Evolutionary conservation across 139 green algal genomes (phyloP).

Genomic region (Dunaliella primolecta): DNA sequence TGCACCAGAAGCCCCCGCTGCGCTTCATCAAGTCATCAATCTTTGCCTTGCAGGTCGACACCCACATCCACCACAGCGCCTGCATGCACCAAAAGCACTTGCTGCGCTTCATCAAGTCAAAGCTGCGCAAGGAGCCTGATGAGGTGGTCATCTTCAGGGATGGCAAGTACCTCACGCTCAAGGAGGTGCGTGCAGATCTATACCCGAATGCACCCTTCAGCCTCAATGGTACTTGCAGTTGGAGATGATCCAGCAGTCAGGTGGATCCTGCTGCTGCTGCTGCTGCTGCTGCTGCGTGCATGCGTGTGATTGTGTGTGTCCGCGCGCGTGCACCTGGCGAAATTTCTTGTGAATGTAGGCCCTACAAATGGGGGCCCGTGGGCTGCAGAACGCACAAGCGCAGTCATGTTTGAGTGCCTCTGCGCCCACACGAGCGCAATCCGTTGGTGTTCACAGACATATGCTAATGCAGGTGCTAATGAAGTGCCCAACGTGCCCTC

Average conservation of each 20-base stretch:
- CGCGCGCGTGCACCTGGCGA: background rate
- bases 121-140: conserved; percentile 96
- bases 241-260: background rate
- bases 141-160: conserved; percentile 85
- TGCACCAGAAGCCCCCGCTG: conserved; percentile 99
- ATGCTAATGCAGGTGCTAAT: no score
- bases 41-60: conserved; percentile 80
- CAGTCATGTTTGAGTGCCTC: no score
- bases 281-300: background rate
- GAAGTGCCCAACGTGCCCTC: no score
- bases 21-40: conserved; percentile 93
- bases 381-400: no score
- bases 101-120: conserved; percentile 99
- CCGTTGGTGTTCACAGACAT: no score
- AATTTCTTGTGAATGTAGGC: no score
- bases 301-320: conserved; percentile 27
- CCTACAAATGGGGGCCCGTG: no score
- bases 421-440: no score
- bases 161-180: conserved; percentile 44
- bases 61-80: conserved; percentile 94
- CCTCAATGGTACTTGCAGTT: background rate
- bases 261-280: conserved; percentile 10
- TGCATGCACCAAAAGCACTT: conserved; percentile 99
- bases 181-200: conserved; percentile 34
- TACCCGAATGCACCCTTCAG: no score